phyloP scores from a whole-genome alignment of 768 basidiomycete species.

The Leccinum obscurum region DNA sequence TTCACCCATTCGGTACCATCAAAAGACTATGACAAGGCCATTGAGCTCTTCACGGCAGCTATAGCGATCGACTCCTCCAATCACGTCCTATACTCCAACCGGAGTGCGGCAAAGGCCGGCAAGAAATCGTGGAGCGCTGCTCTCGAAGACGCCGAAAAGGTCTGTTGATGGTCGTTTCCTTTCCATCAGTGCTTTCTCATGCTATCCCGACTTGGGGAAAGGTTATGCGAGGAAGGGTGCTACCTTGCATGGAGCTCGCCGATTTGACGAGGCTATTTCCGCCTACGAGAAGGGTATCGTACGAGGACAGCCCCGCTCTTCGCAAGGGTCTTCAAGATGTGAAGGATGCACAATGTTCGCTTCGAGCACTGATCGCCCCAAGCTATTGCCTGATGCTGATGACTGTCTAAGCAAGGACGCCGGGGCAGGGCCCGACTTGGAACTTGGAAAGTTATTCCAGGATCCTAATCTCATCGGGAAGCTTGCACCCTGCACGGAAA shows the following conservation, averaged over 20 bases:
- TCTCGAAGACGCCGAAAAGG: constrained; percentile 89
- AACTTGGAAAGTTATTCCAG: constrained; percentile 73
- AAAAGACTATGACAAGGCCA: constrained; percentile 89
- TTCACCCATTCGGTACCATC: constrained; percentile 24
- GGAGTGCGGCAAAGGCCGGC: constrained; percentile 88
- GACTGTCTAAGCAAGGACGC: constrained; percentile 35
- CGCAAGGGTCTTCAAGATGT: constrained; percentile 91
- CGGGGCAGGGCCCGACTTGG: constrained; percentile 45
- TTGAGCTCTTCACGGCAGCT: constrained; percentile 79
- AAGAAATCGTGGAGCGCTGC: constrained; percentile 77
- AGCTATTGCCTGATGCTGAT: constrained; percentile 4
- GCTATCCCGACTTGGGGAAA: constrained; percentile 61
- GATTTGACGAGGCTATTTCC: constrained; percentile 80
- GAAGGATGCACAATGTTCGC: constrained; percentile 74
- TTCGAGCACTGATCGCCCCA: neutral
- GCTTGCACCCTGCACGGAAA: constrained; percentile 84
- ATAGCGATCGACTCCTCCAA: constrained; percentile 82
- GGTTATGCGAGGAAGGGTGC: constrained; percentile 90
- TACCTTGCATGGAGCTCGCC: constrained; percentile 79
- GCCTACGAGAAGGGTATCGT: constrained; percentile 78
- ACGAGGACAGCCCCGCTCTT: constrained; percentile 80
- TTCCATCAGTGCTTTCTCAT: constrained; percentile 1
- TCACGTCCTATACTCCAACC: constrained; percentile 89
- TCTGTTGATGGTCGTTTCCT: constrained; percentile 27
- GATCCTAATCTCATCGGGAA: constrained; percentile 85